Conservation (phyloP, 2,329 filamentous ascomycete species). For the Diplodia seriata region DNA sequence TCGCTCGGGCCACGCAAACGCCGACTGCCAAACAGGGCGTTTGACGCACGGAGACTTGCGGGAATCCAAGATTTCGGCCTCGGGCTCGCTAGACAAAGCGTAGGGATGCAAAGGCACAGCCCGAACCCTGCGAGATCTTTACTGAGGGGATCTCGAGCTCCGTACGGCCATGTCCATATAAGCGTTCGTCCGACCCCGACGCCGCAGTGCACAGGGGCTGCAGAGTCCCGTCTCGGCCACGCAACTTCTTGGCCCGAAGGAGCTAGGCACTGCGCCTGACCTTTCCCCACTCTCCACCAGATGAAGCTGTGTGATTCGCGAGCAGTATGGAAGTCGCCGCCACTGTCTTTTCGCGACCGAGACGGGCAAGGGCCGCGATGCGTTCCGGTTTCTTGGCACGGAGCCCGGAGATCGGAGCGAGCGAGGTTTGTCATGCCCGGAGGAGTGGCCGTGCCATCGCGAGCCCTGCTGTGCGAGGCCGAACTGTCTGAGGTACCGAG, state of each 20-base stretch:
- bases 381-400: not conserved
- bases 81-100: slow-evolving; percentile 9
- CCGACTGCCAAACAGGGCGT: not conserved
- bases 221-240: not conserved
- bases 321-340: slow-evolving; percentile 1
- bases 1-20: slow-evolving; percentile 7
- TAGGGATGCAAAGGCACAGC: not conserved
- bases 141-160: not conserved
- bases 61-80: slow-evolving; percentile 8
- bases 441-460: not conserved
- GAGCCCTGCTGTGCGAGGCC: not conserved
- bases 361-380: not conserved
- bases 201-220: not conserved
- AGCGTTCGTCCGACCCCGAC: not conserved
- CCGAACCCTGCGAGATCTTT: not conserved
- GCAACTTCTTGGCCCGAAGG: not conserved
- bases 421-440: not conserved
- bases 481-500: not conserved
- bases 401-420: not conserved
- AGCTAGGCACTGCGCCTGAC: slow-evolving; percentile 1
- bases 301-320: not conserved
- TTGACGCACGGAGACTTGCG: slow-evolving; percentile 2
- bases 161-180: not conserved
- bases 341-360: not conserved
- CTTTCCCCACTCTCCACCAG: not conserved